These are phyloP conservation scores for Aspergillus funiculosus DNA, from an alignment of 495 filamentous ascomycete species.

Conservation along the genomic window DNA sequence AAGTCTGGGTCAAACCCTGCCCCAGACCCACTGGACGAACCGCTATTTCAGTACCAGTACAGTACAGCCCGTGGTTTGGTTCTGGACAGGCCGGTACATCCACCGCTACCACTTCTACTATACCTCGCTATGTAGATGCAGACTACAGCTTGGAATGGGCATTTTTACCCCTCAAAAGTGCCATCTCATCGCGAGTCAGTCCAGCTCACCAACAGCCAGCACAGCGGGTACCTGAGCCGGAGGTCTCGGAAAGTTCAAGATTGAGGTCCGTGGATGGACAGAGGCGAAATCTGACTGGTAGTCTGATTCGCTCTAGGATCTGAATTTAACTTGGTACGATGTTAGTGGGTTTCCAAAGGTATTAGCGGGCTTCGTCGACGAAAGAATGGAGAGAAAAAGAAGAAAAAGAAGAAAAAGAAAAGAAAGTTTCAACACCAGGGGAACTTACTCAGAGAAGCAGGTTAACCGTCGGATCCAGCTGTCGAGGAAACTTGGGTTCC, in stretches of 20 bases:
- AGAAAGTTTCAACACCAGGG: too few relatives aligned
- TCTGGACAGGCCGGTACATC: too few relatives aligned
- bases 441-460: too few relatives aligned
- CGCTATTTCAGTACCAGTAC: neutral
- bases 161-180: too few relatives aligned
- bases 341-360: too few relatives aligned
- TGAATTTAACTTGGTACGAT: slow-evolving; percentile 4
- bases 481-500: too few relatives aligned
- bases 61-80: neutral
- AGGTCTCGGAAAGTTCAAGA: neutral
- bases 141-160: too few relatives aligned
- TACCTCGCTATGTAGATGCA: neutral
- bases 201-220: slow-evolving; percentile 1
- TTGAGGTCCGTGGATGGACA: neutral
- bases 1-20: slow-evolving; percentile 1
- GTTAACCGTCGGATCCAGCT: too few relatives aligned
- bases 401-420: too few relatives aligned
- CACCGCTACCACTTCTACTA: neutral
- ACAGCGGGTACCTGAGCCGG: slow-evolving; percentile 3
- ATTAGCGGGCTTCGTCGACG: too few relatives aligned
- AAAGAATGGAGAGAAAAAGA: too few relatives aligned
- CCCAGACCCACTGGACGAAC: slow-evolving; percentile 9
- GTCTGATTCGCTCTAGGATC: slow-evolving; percentile 3
- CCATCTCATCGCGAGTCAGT: slow-evolving; percentile 15
- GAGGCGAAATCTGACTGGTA: slow-evolving; percentile 4